A percentile compares a stretch with the other conserved stretches of the same genome.
These are phyloP conservation scores for Zoysia japonica DNA, from an alignment of 176 grass and related monocot species.

Conservation along the genomic window DNA sequence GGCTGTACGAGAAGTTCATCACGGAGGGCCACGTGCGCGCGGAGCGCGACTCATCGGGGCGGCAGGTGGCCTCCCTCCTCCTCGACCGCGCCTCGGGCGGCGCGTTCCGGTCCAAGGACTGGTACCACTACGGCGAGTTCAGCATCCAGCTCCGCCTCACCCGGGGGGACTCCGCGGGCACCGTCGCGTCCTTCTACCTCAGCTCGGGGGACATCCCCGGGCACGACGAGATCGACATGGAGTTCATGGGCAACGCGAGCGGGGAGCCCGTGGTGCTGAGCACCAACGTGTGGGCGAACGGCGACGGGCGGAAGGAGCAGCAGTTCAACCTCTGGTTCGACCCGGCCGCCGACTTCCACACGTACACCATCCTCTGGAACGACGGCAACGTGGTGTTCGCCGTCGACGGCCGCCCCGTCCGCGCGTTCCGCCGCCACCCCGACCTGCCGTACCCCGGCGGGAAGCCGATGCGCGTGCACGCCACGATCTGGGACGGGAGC, in stretches of 20 bases:
- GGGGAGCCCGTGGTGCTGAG: constrained; percentile 42
- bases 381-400: constrained; percentile 48
- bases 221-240: constrained; percentile 63
- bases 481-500: constrained; percentile 78
- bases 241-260: constrained; percentile 52
- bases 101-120: background rate
- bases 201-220: constrained; percentile 12
- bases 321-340: constrained; percentile 68
- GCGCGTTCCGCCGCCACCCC: constrained; percentile 37
- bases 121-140: constrained; percentile 54
- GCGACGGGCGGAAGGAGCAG: constrained; percentile 62
- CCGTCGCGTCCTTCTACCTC: constrained; percentile 55
- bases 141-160: constrained; percentile 51
- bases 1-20: constrained; percentile 39
- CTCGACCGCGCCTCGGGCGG: constrained; percentile 10
- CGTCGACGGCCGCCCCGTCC: constrained; percentile 39
- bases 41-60: background rate
- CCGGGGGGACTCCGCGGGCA: constrained; percentile 56
- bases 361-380: constrained; percentile 58
- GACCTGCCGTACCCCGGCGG: constrained; percentile 42
- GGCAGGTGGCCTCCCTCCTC: constrained; percentile 22
- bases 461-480: constrained; percentile 37
- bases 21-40: constrained; percentile 28
- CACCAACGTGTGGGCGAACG: constrained; percentile 56
- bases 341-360: constrained; percentile 46